Evolutionary conservation across 148 eudicot genomes (phyloP).

Genomic region (Salicornia ramosissima): DNA sequence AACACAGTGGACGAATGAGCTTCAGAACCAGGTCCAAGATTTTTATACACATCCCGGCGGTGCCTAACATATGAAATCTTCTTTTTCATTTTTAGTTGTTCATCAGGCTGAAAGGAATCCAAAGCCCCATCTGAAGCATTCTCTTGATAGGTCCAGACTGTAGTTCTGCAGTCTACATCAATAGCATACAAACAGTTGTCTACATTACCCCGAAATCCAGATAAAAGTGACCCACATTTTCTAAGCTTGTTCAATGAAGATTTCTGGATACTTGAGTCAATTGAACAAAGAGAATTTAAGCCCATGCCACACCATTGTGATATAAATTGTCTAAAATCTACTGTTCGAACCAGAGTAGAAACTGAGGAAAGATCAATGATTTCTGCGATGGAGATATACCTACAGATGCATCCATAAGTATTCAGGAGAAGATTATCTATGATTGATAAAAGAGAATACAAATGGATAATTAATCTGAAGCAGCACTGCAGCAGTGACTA

Average conservation of each 20-base stretch:
- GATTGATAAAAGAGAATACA: background rate
- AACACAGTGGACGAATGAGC: slow-evolving; percentile 52
- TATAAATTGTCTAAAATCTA: slow-evolving; percentile 65
- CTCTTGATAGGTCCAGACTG: slow-evolving; percentile 76
- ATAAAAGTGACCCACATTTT: slow-evolving; percentile 61
- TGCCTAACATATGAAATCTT: slow-evolving; percentile 64
- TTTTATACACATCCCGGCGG: slow-evolving; percentile 58
- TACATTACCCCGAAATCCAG: slow-evolving; percentile 51
- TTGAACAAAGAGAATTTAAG: slow-evolving; percentile 43
- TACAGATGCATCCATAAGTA: slow-evolving; percentile 43
- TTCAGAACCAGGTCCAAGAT: slow-evolving; percentile 70
- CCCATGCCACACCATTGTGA: slow-evolving; percentile 64
- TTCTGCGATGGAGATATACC: slow-evolving; percentile 79
- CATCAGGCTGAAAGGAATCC: slow-evolving; percentile 90
- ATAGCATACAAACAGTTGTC: slow-evolving; percentile 54
- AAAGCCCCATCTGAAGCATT: slow-evolving; percentile 50
- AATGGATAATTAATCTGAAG: slow-evolving; percentile 1
- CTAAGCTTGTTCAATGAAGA: slow-evolving; percentile 40
- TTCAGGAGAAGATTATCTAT: background rate
- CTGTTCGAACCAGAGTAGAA: slow-evolving; percentile 38
- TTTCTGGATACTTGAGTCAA: slow-evolving; percentile 28
- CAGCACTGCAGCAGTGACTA: background rate
- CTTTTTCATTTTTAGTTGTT: slow-evolving; percentile 69
- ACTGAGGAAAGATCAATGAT: slow-evolving; percentile 68
- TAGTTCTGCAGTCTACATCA: slow-evolving; percentile 72